A percentile compares a stretch with the other conserved stretches of the same genome.
Evolutionary conservation across 305 asterid species (phyloP).

Genomic region (Ilex paraguariensis): DNA sequence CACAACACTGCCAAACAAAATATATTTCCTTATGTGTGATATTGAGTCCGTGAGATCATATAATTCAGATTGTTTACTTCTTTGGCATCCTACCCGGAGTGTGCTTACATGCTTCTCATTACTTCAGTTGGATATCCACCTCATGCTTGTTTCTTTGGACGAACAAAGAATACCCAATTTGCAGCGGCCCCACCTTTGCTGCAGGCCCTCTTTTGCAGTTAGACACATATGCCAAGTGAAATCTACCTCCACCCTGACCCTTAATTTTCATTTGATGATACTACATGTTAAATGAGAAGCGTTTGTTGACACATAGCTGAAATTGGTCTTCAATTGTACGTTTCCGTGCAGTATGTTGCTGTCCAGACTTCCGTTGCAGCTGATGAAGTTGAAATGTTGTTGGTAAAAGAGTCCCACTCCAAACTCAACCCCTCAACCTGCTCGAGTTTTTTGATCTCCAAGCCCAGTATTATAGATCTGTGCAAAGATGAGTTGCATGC

Average conservation of each 20-base stretch:
- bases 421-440: constrained; percentile 26
- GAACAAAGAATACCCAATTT: background rate
- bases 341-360: constrained; percentile 76
- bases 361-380: constrained; percentile 72
- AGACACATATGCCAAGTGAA: constrained; percentile 1
- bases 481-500: constrained; percentile 36
- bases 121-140: constrained; percentile 49
- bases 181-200: constrained; percentile 3
- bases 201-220: background rate
- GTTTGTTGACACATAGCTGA: background rate
- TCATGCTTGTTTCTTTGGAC: constrained; percentile 1
- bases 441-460: constrained; percentile 13
- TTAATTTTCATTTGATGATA: too few relatives aligned
- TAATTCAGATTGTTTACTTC: background rate
- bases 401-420: constrained; percentile 39
- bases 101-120: constrained; percentile 5
- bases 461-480: constrained; percentile 28
- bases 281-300: background rate
- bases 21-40: too few relatives aligned
- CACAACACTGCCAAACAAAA: too few relatives aligned
- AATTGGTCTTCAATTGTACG: constrained; percentile 2
- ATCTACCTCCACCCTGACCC: background rate
- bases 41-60: background rate
- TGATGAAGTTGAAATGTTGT: constrained; percentile 61
- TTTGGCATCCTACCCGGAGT: background rate